These are phyloP conservation scores for Lachancea quebecensis DNA, from an alignment of 805 yeast genomes.

Conservation along the genomic window DNA sequence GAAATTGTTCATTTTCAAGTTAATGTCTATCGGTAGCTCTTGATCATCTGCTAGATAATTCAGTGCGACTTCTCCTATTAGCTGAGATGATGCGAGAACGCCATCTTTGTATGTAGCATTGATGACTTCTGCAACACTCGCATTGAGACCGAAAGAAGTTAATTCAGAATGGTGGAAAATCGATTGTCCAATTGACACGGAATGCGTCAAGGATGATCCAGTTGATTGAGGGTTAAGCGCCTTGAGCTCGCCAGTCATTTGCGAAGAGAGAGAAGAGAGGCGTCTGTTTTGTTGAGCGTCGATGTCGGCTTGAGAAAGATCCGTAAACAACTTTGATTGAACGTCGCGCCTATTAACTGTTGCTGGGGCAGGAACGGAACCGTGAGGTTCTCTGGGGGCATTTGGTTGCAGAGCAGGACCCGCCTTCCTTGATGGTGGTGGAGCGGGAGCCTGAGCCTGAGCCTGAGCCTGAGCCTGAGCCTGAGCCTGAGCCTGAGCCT, in stretches of 20 bases:
- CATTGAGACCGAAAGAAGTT: conserved; percentile 59
- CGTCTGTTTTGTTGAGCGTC: conserved; percentile 21
- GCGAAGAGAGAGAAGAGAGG: conserved; percentile 18
- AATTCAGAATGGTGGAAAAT: conserved; percentile 46
- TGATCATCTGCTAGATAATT: conserved; percentile 43
- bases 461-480: not conserved
- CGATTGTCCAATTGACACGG: conserved; percentile 19
- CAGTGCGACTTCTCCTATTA: conserved; percentile 82
- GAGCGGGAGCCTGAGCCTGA: conserved; percentile 34
- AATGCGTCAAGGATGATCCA: conserved; percentile 33
- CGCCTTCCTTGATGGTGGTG: conserved; percentile 53
- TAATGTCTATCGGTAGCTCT: conserved; percentile 38
- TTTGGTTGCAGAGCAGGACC: conserved; percentile 20
- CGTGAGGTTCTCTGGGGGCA: conserved; percentile 9
- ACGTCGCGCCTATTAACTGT: conserved; percentile 32
- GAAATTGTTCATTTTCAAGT: conserved; percentile 37
- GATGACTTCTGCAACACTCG: conserved; percentile 80
- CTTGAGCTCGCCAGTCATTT: conserved; percentile 28
- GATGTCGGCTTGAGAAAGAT: conserved; percentile 34
- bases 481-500: conserved; percentile 44
- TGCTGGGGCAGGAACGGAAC: conserved; percentile 8
- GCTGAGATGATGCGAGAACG: conserved; percentile 46
- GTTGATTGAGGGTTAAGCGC: conserved; percentile 38
- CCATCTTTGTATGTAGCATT: conserved; percentile 73
- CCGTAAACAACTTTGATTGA: conserved; percentile 42